phyloP scores from a whole-genome alignment of 2,329 filamentous ascomycete genomes.

The Neofusicoccum ribis region DNA sequence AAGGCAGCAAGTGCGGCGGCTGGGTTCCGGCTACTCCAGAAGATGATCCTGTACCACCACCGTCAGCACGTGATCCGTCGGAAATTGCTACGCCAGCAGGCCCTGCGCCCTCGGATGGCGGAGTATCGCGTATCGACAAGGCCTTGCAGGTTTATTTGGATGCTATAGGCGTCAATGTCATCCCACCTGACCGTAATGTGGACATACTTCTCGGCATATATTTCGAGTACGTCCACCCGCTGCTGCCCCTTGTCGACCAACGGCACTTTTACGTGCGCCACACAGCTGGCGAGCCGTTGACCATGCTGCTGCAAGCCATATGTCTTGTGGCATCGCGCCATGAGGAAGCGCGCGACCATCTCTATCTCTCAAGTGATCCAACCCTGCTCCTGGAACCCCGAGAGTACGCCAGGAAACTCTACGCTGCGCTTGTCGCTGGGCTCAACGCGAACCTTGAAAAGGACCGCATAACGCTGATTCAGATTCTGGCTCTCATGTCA shows the following conservation, averaged over 20 bases:
- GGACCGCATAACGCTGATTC: conserved; percentile 49
- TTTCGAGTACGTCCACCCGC: conserved; percentile 47
- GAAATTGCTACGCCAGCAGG: not conserved
- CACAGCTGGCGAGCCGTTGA: conserved; percentile 36
- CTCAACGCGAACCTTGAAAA: conserved; percentile 44
- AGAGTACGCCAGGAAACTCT: conserved; percentile 48
- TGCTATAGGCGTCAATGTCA: conserved; percentile 36
- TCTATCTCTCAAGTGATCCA: conserved; percentile 39
- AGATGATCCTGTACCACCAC: not conserved
- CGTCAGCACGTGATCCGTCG: conserved; percentile 25
- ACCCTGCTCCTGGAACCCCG: conserved; percentile 37
- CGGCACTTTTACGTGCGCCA: conserved; percentile 42
- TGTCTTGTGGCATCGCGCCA: conserved; percentile 53
- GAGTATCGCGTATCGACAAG: conserved; percentile 27
- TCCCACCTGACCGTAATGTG: conserved; percentile 38
- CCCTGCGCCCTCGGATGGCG: not conserved
- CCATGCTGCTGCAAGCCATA: conserved; percentile 46
- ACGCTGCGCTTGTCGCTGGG: conserved; percentile 43
- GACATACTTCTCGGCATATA: conserved; percentile 46
- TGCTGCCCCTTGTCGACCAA: conserved; percentile 49
- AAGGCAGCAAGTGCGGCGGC: conserved; percentile 32
- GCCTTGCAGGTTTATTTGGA: conserved; percentile 40
- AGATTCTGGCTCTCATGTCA: conserved; percentile 48
- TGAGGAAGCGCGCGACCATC: conserved; percentile 41
- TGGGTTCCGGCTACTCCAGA: conserved; percentile 31